Evolutionary conservation across 2,329 filamentous ascomycete genomes (phyloP).

Genomic region (Claviceps cyperi): DNA sequence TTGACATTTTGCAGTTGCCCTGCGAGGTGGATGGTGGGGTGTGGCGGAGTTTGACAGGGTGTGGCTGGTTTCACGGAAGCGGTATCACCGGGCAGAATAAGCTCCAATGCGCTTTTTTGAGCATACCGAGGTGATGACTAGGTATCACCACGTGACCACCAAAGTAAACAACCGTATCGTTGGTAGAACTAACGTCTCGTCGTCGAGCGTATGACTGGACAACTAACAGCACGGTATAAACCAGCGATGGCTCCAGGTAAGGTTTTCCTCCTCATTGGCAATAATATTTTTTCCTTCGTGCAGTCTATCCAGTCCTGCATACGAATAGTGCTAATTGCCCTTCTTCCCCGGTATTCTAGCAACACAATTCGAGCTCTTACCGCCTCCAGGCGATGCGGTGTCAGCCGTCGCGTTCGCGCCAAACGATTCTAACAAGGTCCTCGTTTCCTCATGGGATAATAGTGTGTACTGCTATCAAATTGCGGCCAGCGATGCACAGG

Average conservation of each 20-base stretch:
- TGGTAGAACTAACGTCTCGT: not conserved
- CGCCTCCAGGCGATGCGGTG: slow-evolving; percentile 75
- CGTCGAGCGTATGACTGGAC: not conserved
- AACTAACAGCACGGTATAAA: not conserved
- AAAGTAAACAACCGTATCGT: slow-evolving; percentile 20
- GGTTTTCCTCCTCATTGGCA: slow-evolving; percentile 4
- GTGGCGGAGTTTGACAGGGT: slow-evolving; percentile 28
- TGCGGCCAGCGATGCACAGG: slow-evolving; percentile 38
- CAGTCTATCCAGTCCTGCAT: not conserved
- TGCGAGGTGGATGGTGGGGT: slow-evolving; percentile 10
- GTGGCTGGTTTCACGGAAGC: slow-evolving; percentile 17
- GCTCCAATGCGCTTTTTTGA: slow-evolving; percentile 4
- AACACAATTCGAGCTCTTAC: slow-evolving; percentile 68
- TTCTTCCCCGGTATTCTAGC: slow-evolving; percentile 22
- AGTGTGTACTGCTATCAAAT: slow-evolving; percentile 82
- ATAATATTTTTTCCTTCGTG: not conserved
- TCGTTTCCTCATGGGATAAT: slow-evolving; percentile 93
- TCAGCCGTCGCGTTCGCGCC: slow-evolving; percentile 79
- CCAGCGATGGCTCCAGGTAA: slow-evolving; percentile 28
- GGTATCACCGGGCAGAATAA: slow-evolving; percentile 18
- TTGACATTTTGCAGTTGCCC: slow-evolving; percentile 25
- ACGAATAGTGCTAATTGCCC: not conserved
- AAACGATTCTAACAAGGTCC: slow-evolving; percentile 54
- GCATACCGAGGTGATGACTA: slow-evolving; percentile 2
- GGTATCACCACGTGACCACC: slow-evolving; percentile 21